phyloP scores from a whole-genome alignment of 2,329 filamentous ascomycete species.

The Pyrenochaeta sp. region DNA sequence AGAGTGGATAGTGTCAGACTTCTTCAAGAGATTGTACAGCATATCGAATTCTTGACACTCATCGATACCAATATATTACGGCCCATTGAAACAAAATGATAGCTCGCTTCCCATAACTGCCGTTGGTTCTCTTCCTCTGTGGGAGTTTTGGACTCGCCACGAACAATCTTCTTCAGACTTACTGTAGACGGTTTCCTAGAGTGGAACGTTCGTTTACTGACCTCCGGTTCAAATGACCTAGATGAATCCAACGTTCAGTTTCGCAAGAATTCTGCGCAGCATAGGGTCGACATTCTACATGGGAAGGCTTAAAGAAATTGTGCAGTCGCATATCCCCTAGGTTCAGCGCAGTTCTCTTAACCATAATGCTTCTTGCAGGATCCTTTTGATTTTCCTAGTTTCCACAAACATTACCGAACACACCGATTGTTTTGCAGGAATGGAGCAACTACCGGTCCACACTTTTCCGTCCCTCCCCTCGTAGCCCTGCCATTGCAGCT shows the following conservation, averaged over 20 bases:
- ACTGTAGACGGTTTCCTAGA: no score
- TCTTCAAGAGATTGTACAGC: neutral
- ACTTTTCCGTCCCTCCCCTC: neutral
- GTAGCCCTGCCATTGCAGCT: neutral
- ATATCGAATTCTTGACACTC: neutral
- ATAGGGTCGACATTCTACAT: no score
- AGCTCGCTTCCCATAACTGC: neutral
- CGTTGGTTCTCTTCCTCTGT: neutral
- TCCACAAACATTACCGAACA: neutral
- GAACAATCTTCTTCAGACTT: no score
- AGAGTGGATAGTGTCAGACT: neutral
- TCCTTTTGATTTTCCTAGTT: neutral
- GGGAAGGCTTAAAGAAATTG: no score
- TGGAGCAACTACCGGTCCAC: constrained; percentile 9
- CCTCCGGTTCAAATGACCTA: no score
- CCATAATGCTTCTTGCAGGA: no score
- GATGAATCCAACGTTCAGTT: no score
- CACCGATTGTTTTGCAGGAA: neutral
- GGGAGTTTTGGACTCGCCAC: neutral
- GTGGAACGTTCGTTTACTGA: no score
- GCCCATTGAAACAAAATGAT: neutral
- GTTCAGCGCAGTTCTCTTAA: no score
- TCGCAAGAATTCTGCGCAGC: no score
- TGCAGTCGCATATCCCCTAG: no score
- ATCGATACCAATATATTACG: neutral